Base-by-base conservation (phyloP, 257 asterid genomes). In the Nicotiana benthamiana region DNA sequence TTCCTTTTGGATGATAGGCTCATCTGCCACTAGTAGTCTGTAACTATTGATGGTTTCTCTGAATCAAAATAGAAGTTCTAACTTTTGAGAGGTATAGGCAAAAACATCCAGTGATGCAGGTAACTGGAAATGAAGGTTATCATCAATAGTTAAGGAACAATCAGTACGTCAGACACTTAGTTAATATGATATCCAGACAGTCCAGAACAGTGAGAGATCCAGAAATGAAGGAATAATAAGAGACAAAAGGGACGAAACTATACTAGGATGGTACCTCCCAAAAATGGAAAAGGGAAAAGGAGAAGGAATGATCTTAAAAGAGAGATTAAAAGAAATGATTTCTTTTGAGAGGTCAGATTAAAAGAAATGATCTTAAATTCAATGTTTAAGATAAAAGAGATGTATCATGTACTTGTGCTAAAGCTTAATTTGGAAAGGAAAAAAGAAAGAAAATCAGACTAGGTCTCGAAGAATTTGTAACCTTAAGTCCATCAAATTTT, bases 401-500 rank as follows among this genome's bases (percentile, higher is more conserved):
- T 9, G 24, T 40, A 70, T 70, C 77, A 70, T 6, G 57, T 12
- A 70, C 15, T 51, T 70, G 32, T 5, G 43, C 56, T 22, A 5
- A n/a, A 70, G 77, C 57, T 70, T 22, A 43, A 79, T 62, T 27
- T 43, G 24, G 28, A 43, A 79, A 40, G 15, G 65, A 18, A 9
- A 46, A 57, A 4, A 26, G 1, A 40, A 8, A 40, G 48, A 40
- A 40, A 40, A 40, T 2, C 11, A 40, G 48, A 70, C 4, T 36
- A 11, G 4, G 0, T 12, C 34, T 70, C 4, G 0, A 43, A 70
- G 36, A 5, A 48, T 82, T 56, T 64, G 56, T 81, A 62, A 96
- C 99, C 99, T 92, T 88, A 82, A 96, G 83, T 81, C 98, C 99
- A 77, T 87, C 91, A 90, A 91, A 94, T 86, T 91, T 90, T 81